Base-by-base conservation (phyloP, 768 basidiomycete species). In the Kwoniella bestiolae region DNA sequence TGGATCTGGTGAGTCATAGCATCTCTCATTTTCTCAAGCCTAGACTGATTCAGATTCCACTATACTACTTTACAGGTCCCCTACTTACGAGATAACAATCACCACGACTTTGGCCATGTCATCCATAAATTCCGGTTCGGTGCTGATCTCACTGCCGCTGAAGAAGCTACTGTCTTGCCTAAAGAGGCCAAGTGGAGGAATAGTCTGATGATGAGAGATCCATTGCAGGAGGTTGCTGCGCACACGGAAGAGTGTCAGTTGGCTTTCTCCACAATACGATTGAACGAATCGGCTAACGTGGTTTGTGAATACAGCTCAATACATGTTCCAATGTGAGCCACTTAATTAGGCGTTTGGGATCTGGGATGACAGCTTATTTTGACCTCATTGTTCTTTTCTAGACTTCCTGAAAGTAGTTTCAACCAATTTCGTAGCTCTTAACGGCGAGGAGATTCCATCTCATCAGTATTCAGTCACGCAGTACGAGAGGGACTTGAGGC, bases 401-500 rank as follows among this genome's bases (percentile, higher is more conserved):
- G 78, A 98, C 82, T 98, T 97, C 87, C 85, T 99, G 76, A 99
- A 99, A 82, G 95, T 99, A 49, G 96, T 99, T 44, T 92, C 93
- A 6, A 99, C 95, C 2, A 90, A 90, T 77, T 97, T 96, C 83
- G 86, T 87, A 67, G 90, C 89, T n/a, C 83, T 95, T 28, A 87
- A 90, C 66, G 90, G 88, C 31, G 86, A 89, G 71, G 71, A 92
- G 86, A 85, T 93, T 75, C 89, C 91, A 68, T 89, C 92, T 3
- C 91, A 95, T 76, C 95, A 99, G 81, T 98, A 96, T 82, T 94
- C 92, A 75, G 89, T 90, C 5, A 98, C 95, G 2, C 90, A 92
- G 69, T 99, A 97, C 80, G 96, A 98, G 82, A 89, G 96, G 23
- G 93, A 99, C 80, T 83, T 98, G 59, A 78, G 83, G 2, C 85